Percentiles rank a stretch among this genome's conserved stretches.
These are phyloP conservation scores for Lasiodiplodia gonubiensis DNA, from an alignment of 2,329 filamentous ascomycete species.

Conservation along the genomic window DNA sequence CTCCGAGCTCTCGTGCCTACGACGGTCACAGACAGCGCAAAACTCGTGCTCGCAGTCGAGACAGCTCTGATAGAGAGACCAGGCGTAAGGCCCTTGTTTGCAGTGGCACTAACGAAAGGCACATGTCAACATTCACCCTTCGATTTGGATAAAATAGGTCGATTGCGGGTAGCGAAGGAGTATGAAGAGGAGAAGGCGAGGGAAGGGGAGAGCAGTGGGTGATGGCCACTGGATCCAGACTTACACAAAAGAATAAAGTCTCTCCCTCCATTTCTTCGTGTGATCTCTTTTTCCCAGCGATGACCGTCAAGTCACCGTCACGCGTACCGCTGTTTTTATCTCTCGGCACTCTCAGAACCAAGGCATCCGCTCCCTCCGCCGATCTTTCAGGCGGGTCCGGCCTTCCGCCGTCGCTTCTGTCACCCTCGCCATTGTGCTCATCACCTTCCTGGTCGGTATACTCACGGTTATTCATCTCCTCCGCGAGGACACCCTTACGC, in stretches of 20 bases:
- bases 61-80: slow-evolving; percentile 26
- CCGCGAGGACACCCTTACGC: slow-evolving; percentile 39
- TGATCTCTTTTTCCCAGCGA: background rate
- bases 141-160: background rate
- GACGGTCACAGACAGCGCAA: slow-evolving; percentile 24
- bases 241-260: slow-evolving; percentile 28
- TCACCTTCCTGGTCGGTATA: background rate
- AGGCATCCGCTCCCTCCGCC: background rate
- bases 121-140: background rate
- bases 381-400: background rate
- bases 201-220: background rate
- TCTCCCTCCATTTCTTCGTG: background rate
- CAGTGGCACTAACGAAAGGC: slow-evolving; percentile 24
- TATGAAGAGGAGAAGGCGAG: background rate
- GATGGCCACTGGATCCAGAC: background rate
- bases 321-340: background rate
- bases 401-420: background rate
- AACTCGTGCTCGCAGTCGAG: slow-evolving; percentile 29
- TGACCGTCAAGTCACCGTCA: background rate
- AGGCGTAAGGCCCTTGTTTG: slow-evolving; percentile 24
- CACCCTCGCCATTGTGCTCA: background rate
- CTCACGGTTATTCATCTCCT: background rate
- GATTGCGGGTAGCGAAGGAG: background rate
- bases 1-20: slow-evolving; percentile 10
- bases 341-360: background rate